phyloP scores from a whole-genome alignment of 257 asterid species.

The Nicotiana attenuata region DNA sequence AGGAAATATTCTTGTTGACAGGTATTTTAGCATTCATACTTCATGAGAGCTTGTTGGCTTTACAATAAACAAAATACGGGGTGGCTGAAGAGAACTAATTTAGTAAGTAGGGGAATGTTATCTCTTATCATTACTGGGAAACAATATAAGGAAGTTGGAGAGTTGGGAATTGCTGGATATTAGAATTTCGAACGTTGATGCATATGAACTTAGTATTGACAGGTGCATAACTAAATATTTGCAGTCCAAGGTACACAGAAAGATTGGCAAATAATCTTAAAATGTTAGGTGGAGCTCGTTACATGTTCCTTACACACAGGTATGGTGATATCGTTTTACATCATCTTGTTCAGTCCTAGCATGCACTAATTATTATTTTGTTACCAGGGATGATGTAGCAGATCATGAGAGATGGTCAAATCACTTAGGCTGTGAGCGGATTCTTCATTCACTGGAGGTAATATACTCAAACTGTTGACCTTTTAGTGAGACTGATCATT shows the following conservation, averaged over 20 bases:
- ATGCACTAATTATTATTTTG: conserved; percentile 9
- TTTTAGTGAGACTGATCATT: not conserved
- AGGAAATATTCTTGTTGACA: conserved; percentile 73
- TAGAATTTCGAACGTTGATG: not conserved
- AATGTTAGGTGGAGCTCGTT: conserved; percentile 68
- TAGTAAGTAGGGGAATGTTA: not conserved
- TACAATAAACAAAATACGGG: not conserved
- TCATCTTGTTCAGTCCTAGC: not conserved
- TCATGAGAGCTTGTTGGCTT: not conserved
- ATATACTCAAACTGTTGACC: not conserved
- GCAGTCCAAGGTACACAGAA: conserved; percentile 63
- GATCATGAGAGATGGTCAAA: conserved; percentile 73
- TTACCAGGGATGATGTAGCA: conserved; percentile 64
- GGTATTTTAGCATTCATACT: conserved; percentile 28
- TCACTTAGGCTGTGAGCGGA: conserved; percentile 52
- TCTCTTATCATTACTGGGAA: not conserved
- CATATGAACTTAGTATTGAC: conserved; percentile 1
- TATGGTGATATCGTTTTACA: conserved; percentile 19
- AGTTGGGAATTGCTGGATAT: not conserved
- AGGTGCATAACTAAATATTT: conserved; percentile 6
- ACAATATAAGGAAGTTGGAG: not conserved
- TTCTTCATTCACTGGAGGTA: conserved; percentile 53
- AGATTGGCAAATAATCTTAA: conserved; percentile 41
- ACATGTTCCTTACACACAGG: conserved; percentile 75
- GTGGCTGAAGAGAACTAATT: not conserved